Evolutionary conservation across 345 rosid species (phyloP).

Genomic region (Lagerstroemia speciosa): DNA sequence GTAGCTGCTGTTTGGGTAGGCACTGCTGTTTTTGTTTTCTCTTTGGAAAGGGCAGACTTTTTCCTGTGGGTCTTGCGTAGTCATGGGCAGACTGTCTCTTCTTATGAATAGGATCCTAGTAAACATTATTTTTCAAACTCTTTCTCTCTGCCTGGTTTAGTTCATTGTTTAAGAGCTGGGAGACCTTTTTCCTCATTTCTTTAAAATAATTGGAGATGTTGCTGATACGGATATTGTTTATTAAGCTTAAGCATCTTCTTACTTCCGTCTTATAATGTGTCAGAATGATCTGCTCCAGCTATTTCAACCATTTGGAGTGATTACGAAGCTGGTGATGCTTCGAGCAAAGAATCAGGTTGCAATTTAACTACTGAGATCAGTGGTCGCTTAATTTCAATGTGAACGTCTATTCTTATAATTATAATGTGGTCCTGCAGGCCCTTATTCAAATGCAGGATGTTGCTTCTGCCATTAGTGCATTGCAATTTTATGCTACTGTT

Average conservation of each 20-base stretch:
- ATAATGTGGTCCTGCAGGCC: constrained; percentile 41
- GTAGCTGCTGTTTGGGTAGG: not conserved
- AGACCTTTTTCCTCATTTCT: not conserved
- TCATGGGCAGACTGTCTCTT: not conserved
- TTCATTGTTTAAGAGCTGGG: not conserved
- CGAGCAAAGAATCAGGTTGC: constrained; percentile 97
- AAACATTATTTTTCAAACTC: not conserved
- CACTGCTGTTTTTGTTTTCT: not conserved
- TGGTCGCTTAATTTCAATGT: not conserved
- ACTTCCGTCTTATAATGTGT: constrained; percentile 6
- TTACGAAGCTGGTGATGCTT: constrained; percentile 97
- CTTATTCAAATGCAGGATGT: constrained; percentile 98
- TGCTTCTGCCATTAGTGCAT: constrained; percentile 70
- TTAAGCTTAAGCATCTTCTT: constrained; percentile 7
- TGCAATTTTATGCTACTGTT: constrained; percentile 68
- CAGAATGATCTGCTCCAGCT: constrained; percentile 97
- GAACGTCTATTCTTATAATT: not conserved
- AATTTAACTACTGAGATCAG: not conserved
- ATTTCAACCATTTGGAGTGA: constrained; percentile 95
- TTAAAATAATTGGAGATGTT: no score
- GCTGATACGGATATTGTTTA: not conserved
- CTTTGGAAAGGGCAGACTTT: not conserved
- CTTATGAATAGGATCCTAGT: not conserved
- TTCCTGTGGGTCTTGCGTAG: not conserved
- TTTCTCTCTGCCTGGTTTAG: not conserved